A percentile compares a stretch with the other conserved stretches of the same genome.
Evolutionary conservation across 179 eudicot genomes (phyloP).

Genomic region (Beta macrorhiza): DNA sequence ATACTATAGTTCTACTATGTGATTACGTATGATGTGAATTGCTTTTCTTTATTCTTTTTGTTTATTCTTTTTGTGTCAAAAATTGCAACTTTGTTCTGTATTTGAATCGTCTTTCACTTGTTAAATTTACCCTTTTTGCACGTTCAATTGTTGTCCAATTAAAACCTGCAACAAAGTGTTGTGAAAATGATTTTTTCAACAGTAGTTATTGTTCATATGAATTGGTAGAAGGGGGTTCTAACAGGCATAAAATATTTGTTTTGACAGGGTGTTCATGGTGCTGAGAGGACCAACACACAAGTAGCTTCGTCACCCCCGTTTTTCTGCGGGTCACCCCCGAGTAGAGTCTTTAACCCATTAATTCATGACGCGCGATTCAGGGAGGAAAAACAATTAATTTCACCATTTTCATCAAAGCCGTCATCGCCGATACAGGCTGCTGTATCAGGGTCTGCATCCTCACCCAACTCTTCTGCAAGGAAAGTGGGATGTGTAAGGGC

Average conservation of each 20-base stretch:
- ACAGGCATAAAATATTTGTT: background rate
- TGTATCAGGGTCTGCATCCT: constrained; percentile 35
- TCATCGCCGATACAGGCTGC: constrained; percentile 38
- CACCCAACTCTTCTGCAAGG: constrained; percentile 40
- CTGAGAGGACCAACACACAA: constrained; percentile 47
- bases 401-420: constrained; percentile 49
- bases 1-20: background rate
- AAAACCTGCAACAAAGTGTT: background rate
- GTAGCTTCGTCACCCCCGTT: constrained; percentile 76
- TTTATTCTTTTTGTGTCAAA: constrained; percentile 18
- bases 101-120: constrained; percentile 23
- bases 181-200: constrained; percentile 4
- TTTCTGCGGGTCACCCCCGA: constrained; percentile 83
- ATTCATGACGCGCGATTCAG: constrained; percentile 70
- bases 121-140: background rate
- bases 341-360: constrained; percentile 84
- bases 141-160: background rate
- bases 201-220: constrained; percentile 9
- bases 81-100: background rate
- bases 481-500: constrained; percentile 56
- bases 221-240: constrained; percentile 2
- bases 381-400: constrained; percentile 45
- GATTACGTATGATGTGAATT: background rate
- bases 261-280: constrained; percentile 48
- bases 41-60: background rate